These are phyloP conservation scores for Parasitella parasitica DNA, from an alignment of 371 early-diverging fungal genomes.

Conservation along the genomic window DNA sequence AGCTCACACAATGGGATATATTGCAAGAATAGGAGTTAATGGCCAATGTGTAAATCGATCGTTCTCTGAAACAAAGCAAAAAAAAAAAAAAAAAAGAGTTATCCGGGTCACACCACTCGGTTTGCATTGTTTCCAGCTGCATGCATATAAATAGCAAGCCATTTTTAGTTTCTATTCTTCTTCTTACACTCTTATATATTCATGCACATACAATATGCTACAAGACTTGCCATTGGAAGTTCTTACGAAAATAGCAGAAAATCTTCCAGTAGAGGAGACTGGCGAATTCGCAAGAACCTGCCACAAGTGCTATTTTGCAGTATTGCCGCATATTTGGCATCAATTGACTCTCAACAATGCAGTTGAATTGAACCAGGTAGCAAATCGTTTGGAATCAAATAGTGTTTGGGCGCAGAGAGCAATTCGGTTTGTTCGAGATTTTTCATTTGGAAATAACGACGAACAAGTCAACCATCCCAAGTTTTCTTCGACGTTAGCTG, in stretches of 20 bases:
- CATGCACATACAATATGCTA: not conserved
- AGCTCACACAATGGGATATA: no score
- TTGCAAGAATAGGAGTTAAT: no score
- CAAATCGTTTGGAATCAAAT: conserved; percentile 11
- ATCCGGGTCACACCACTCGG: not conserved
- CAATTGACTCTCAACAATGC: conserved; percentile 10
- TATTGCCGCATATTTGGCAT: conserved; percentile 27
- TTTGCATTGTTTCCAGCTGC: no score
- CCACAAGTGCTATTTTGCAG: conserved; percentile 20
- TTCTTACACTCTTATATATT: conserved; percentile 1
- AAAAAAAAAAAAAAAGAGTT: no score
- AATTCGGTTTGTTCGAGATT: conserved; percentile 13
- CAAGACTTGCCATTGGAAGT: conserved; percentile 29
- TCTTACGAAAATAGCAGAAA: conserved; percentile 17
- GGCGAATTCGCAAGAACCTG: conserved; percentile 26
- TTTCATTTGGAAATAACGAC: conserved; percentile 6
- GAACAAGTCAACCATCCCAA: not conserved
- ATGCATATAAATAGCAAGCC: conserved; percentile 4
- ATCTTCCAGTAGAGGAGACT: conserved; percentile 7
- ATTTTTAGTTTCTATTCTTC: not conserved
- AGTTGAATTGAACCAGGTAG: conserved; percentile 5
- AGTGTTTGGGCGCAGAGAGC: conserved; percentile 20
- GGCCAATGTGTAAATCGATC: not conserved
- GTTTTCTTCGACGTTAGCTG: conserved; percentile 4
- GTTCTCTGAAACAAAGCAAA: not conserved